Evolutionary conservation across 768 basidiomycete genomes (phyloP), one percentile per base, ranked within the genome.

Genomic region (Kwoniella newhampshirensis): DNA sequence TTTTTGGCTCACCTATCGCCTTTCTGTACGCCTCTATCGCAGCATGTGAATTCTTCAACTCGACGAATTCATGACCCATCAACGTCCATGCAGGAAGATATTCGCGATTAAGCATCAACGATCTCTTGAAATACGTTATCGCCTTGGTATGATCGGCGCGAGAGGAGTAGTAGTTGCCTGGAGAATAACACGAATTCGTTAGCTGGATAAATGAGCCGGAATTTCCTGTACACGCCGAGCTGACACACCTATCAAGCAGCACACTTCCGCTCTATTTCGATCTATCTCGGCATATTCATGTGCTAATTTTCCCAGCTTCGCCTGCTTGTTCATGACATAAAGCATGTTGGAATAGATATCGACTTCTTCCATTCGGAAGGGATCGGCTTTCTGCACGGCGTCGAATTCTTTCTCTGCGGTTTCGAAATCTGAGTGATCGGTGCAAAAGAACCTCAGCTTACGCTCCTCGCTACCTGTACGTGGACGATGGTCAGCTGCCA

Each of bases 11-110:
- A 91, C 93, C 91, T 59, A 98, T 86, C 50, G 96, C 96, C 71
- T 92, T 84, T 52, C 96, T 84, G 77, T 98, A 99, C 9, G 92
- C 89, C 78, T 98, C 96, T 53, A 98, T 96, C 15, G 96, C 94
- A 1, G 96, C 96, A 80, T 98, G 93, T 4, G 91, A 91, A 76
- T 99, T 98, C 79, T 98, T 98, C 86, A 96, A 86, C 78, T 99
- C 96, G 41, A 99, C 88, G 68, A 89, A 97, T 77, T 98, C 96
- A 70, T 99, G 96, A 1, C 96, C 96, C 91, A 99, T 92, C 62
- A 99, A 79, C 3, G 94, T 98, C 96, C 96, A 99, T 4, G 96
- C 96, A 6, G 92, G 89, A 42, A 98, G 81, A 77, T 92, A 98
- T 1, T 88, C 92, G 53, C 89, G 84, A 75, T 99, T 93, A 44